These are phyloP conservation scores for Ceratobasidium sp. DNA, from an alignment of 1,284 basidiomycete species.

Conservation along the genomic window DNA sequence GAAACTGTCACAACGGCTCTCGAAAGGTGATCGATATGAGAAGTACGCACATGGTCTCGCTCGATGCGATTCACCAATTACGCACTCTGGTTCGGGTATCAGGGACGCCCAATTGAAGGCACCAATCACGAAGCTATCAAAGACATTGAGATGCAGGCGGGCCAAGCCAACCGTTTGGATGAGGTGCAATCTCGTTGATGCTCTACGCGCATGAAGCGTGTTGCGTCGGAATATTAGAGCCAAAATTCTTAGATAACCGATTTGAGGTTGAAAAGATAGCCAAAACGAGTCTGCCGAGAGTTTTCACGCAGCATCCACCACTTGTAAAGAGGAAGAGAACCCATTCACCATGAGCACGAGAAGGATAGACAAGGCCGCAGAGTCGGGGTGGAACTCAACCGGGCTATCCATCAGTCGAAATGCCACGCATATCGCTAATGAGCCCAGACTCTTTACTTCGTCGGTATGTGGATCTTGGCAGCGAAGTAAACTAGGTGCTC, in stretches of 20 bases:
- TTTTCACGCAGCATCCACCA: neutral
- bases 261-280: neutral
- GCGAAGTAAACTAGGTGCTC: neutral
- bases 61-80: conserved; percentile 15
- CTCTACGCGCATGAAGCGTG: neutral
- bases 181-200: conserved; percentile 24
- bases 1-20: conserved; percentile 26
- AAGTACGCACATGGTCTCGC: conserved; percentile 5
- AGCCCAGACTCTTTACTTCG: neutral
- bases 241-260: neutral
- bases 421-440: neutral
- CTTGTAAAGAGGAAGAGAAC: conserved; percentile 26
- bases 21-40: conserved; percentile 5
- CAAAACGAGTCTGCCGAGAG: neutral
- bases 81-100: conserved; percentile 4
- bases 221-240: conserved; percentile 8
- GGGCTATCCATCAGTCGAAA: neutral
- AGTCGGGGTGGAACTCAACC: neutral
- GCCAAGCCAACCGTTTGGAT: neutral
- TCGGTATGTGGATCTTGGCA: neutral
- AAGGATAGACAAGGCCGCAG: neutral
- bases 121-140: conserved; percentile 16
- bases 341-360: neutral
- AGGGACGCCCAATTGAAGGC: neutral
- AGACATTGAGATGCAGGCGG: conserved; percentile 14